Base-by-base conservation (phyloP, 2,329 filamentous ascomycete genomes). In the Cladosporium halotolerans region DNA sequence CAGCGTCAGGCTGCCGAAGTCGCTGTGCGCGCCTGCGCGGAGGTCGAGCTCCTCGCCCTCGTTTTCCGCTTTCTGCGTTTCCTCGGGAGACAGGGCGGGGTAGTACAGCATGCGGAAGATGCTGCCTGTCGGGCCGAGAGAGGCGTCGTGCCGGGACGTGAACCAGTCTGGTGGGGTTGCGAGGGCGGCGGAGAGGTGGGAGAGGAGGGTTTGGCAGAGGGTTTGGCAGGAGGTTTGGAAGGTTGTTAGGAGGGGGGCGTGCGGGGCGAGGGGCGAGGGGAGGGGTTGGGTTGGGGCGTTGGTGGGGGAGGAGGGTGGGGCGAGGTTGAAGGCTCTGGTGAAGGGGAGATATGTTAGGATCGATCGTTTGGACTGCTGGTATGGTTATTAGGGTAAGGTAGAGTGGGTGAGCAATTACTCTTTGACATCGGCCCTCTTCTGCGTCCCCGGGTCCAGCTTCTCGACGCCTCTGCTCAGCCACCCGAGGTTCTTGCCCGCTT, bases 381-480 rank as follows among this genome's bases (percentile, higher is more conserved):
- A n/a, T n/a, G n/a, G n/a, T n/a, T n/a, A n/a, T n/a, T n/a, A n/a
- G n/a, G n/a, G n/a, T n/a, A n/a, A n/a, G n/a, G n/a, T n/a, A n/a
- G n/a, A n/a, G n/a, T n/a, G n/a, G n/a, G n/a, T n/a, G n/a, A n/a
- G n/a, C n/a, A n/a, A n/a, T n/a, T 49, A 67, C 88, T 96, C 89
- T 77, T 96, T 96, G 62, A 89, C 89, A 66, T 96, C 90, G 10
- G 56, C 44, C 72, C 64, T 76, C 70, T 84, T 82, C 69, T 96
- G 90, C 53, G 84, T 83, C 61, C 84, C 82, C 2, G 91, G 89
- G 67, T 97, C 92, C 9, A 97, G 74, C 0, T 86, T 92, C 72
- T 99, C 92, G 10, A 83, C 82, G 64, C 92, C 86, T 86, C 95
- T 91, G 13, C 83, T 83, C 1, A 87, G 82, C 90, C 91, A 99